A percentile compares a stretch with the other conserved stretches of the same genome.
Evolutionary conservation across 2,329 filamentous ascomycete genomes (phyloP).

Genomic region (Pleurostoma richardsiae): DNA sequence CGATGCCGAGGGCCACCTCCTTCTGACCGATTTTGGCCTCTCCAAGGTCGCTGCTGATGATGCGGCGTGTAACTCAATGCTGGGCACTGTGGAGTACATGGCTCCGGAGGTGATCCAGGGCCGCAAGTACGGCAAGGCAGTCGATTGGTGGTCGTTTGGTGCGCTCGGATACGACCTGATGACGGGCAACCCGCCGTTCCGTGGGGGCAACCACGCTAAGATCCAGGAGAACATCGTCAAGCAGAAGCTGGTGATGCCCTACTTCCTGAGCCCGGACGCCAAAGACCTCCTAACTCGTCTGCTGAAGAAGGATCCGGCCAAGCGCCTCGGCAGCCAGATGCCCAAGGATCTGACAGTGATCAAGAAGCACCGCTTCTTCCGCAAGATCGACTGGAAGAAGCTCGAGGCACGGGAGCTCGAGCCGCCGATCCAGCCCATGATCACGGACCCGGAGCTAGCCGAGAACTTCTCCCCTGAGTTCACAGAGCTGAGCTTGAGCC

Average conservation of each 20-base stretch:
- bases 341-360: constrained; percentile 80
- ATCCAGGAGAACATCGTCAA: constrained; percentile 95
- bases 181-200: constrained; percentile 88
- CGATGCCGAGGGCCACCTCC: constrained; percentile 83
- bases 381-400: constrained; percentile 90
- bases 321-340: constrained; percentile 84
- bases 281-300: constrained; percentile 91
- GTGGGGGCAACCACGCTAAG: constrained; percentile 85
- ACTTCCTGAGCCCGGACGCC: constrained; percentile 85
- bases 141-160: constrained; percentile 98
- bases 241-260: constrained; percentile 83
- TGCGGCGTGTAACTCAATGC: constrained; percentile 74
- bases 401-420: constrained; percentile 77
- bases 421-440: constrained; percentile 86
- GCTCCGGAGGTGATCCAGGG: constrained; percentile 90
- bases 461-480: constrained; percentile 97
- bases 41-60: constrained; percentile 87
- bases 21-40: constrained; percentile 93
- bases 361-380: constrained; percentile 94
- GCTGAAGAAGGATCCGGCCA: constrained; percentile 85
- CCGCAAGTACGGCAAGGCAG: constrained; percentile 84
- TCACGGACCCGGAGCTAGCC: constrained; percentile 91
- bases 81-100: constrained; percentile 98
- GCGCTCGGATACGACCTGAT: constrained; percentile 89
- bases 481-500: constrained; percentile 77